These are phyloP conservation scores for Penicillium brasilianum DNA, from an alignment of 2,329 filamentous ascomycete species.

Conservation along the genomic window DNA sequence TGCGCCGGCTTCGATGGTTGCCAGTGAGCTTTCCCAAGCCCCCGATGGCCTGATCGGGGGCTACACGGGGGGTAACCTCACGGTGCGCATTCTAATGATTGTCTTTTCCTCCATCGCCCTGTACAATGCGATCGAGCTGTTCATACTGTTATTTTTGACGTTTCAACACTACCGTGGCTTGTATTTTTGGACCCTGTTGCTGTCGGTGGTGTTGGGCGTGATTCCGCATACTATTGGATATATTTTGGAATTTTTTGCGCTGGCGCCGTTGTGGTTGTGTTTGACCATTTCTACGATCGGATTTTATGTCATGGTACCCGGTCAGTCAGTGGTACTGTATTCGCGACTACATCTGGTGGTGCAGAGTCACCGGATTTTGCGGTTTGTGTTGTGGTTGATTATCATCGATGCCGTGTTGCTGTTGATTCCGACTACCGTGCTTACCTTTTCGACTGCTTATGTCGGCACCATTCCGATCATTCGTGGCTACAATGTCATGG, in stretches of 20 bases:
- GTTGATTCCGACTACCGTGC: conserved; percentile 59
- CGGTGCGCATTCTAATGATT: conserved; percentile 37
- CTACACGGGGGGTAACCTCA: conserved; percentile 30
- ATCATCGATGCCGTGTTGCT: conserved; percentile 59
- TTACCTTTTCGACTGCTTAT: conserved; percentile 55
- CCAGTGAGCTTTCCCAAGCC: conserved; percentile 23
- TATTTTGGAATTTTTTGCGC: conserved; percentile 45
- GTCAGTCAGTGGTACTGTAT: conserved; percentile 66
- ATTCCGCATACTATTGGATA: conserved; percentile 47
- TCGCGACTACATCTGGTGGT: conserved; percentile 66
- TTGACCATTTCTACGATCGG: conserved; percentile 56
- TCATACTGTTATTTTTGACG: conserved; percentile 44
- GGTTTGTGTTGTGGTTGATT: conserved; percentile 62
- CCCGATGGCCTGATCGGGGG: conserved; percentile 39
- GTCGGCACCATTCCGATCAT: conserved; percentile 31
- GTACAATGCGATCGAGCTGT: conserved; percentile 55
- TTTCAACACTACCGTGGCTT: conserved; percentile 45
- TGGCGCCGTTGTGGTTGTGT: conserved; percentile 42
- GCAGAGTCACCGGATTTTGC: conserved; percentile 54
- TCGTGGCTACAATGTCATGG: conserved; percentile 51
- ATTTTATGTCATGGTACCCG: conserved; percentile 65
- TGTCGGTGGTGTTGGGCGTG: conserved; percentile 43
- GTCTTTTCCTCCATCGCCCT: conserved; percentile 47
- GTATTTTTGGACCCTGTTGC: conserved; percentile 50
- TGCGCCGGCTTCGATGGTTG: conserved; percentile 12